Conservation (phyloP, 2,329 filamentous ascomycete genomes). For the Claviceps sp. region DNA sequence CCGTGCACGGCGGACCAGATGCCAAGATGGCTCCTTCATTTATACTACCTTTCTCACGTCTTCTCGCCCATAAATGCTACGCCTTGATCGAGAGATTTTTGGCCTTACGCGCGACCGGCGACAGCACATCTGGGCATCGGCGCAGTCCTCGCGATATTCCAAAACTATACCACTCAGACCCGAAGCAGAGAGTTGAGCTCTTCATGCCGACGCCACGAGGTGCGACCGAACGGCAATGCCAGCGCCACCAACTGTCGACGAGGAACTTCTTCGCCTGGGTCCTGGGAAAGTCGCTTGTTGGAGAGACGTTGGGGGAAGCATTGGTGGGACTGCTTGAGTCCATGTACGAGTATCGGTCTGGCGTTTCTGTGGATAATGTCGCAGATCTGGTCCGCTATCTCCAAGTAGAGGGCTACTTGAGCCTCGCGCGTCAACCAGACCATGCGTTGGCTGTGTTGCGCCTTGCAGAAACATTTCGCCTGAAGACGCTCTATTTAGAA, state of each 20-base stretch:
- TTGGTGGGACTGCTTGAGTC: slow-evolving; percentile 52
- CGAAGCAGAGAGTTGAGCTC: slow-evolving; percentile 36
- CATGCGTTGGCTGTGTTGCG: slow-evolving; percentile 56
- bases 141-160: slow-evolving; percentile 18
- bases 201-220: slow-evolving; percentile 54
- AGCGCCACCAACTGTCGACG: slow-evolving; percentile 52
- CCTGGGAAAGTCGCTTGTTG: slow-evolving; percentile 52
- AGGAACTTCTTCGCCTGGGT: slow-evolving; percentile 68
- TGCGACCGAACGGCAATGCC: slow-evolving; percentile 38
- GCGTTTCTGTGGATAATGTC: slow-evolving; percentile 47
- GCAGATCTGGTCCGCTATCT: slow-evolving; percentile 39
- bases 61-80: slow-evolving; percentile 45
- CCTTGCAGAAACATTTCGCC: slow-evolving; percentile 52
- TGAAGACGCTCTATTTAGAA: slow-evolving; percentile 54
- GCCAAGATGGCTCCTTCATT: slow-evolving; percentile 53
- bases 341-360: slow-evolving; percentile 47
- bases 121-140: slow-evolving; percentile 16
- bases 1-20: slow-evolving; percentile 37
- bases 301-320: slow-evolving; percentile 48
- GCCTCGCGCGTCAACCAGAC: slow-evolving; percentile 50
- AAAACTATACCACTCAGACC: slow-evolving; percentile 18
- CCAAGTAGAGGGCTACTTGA: slow-evolving; percentile 55
- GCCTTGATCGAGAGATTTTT: slow-evolving; percentile 44
- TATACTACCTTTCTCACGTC: slow-evolving; percentile 43
- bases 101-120: neutral